Base-by-base conservation (phyloP, 169 alveolate genomes). In the Babesia bigemina region DNA sequence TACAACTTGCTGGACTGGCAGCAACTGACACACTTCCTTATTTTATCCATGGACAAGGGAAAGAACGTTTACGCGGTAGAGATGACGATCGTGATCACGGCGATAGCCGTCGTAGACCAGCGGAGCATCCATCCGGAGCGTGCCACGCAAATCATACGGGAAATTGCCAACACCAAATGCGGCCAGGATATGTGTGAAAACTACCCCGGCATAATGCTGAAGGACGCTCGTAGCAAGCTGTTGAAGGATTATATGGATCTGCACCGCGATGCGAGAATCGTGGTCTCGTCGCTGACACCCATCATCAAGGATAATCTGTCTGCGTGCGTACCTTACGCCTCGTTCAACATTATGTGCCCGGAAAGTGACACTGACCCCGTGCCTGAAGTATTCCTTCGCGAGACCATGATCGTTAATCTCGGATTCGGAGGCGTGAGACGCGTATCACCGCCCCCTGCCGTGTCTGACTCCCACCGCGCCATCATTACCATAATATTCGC, bases 371-470 rank as follows among this genome's bases (percentile, higher is more conserved):
- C 45, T 59, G 76, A 55, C 49, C 56, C 81, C 55, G 63, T 79
- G 47, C 88, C 60, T 44, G 59, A 79, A 79, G 17, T 39, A 44
- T 42, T 49, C 61, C 45, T 28, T 65, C 84, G 85, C 77, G 42
- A 78, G 75, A n/a, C 47, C 50, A 58, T 52, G 63, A 58, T 71
- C 63, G 77, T 28, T 49, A 82, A 75, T 42, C 70, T 56, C 70
- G 92, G 94, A 21, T 84, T 84, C 45, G 94, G 94, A 28, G 94
- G 94, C 9, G 85, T 86, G 33, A 55, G 94, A 19, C 56, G 88
- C 28, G 91, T 87, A 14, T 86, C 91, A 0, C 74, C 79, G 33
- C 93, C 94, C 22, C 85, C 85, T 24, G 52, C 82, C 29, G 75
- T 90, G 1, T 49, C 91, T 36, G 90, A 87, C 47, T 74, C 92